Evolutionary conservation across 116 monocot genomes (phyloP), one percentile per base, ranked within the genome.

Genomic region (Posidonia oceanica): DNA sequence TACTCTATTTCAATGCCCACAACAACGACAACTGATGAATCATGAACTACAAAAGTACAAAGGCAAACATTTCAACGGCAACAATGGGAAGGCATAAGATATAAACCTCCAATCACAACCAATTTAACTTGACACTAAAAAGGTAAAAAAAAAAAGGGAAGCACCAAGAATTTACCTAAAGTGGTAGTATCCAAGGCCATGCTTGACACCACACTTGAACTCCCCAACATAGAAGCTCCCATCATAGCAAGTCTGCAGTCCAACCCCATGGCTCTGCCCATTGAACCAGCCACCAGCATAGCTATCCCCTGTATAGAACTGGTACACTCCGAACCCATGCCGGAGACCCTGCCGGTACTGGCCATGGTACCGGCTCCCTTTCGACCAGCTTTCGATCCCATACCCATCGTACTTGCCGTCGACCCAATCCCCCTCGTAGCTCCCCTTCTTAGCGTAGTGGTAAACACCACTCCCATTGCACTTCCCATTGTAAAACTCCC

Each of bases 241-340:
- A 36, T 96, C 95, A 51, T 81, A 86, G 81, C 95, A 96, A 10
- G 75, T 83, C 79, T 96, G 88, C 16, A 87, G 76, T 0, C 96
- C 96, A 37, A 77, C 63, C 37, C 96, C 91, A 74, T 97, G 96
- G 87, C 96, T 96, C 79, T 91, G 96, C 40, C 96, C 96, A 39
- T 63, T 75, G 22, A 78, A 69, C 96, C 96, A 96, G 81, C 86
- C 91, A 1, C 96, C 96, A 36, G 88, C 81, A 73, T 87, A 96
- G 63, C 80, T 78, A 75, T 96, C 96, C 1, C 96, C 91, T 18
- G 81, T 91, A 68, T 83, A 91, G 71, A 96, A 96, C 67, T 80
- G 74, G 66, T 91, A 97, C n/a, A 89, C 82, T 3, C 96, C 96
- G 60, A 81, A 76, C 10, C 96, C 96, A 56, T 97, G 91, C 62